Percentiles rank a stretch among this genome's conserved stretches.
phyloP scores from a whole-genome alignment of 2,329 filamentous ascomycete species.

The Claviceps sorghi region DNA sequence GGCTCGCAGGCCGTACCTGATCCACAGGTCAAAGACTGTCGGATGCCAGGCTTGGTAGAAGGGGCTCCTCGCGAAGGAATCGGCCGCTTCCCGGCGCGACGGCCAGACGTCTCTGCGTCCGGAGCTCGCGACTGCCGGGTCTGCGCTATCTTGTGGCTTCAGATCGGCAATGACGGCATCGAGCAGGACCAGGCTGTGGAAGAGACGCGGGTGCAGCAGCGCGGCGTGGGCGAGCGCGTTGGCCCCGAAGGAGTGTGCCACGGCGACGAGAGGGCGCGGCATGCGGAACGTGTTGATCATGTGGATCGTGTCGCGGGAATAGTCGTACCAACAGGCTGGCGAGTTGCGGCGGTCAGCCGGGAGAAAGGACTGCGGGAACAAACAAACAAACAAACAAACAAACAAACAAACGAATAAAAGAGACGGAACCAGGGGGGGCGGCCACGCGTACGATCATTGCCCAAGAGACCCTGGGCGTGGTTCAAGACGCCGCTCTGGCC shows the following conservation, averaged over 20 bases:
- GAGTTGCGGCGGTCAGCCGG: not conserved
- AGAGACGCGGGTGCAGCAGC: slow-evolving; percentile 65
- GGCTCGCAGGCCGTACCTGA: slow-evolving; percentile 60
- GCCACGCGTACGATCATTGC: slow-evolving; percentile 59
- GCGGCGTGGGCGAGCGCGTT: slow-evolving; percentile 57
- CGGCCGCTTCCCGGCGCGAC: slow-evolving; percentile 52
- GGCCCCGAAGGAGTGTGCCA: slow-evolving; percentile 84
- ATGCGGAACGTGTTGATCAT: slow-evolving; percentile 72
- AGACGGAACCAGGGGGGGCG: not conserved
- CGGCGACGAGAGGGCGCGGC: slow-evolving; percentile 65
- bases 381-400: too few species aligned
- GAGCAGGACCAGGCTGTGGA: slow-evolving; percentile 62
- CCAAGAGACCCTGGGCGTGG: slow-evolving; percentile 44
- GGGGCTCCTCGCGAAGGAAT: slow-evolving; percentile 44
- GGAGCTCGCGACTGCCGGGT: slow-evolving; percentile 47
- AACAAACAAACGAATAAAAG: too few species aligned
- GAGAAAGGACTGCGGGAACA: too few species aligned
- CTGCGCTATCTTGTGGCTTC: slow-evolving; percentile 19
- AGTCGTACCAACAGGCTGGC: slow-evolving; percentile 73
- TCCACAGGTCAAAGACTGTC: slow-evolving; percentile 50
- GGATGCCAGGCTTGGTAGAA: slow-evolving; percentile 78
- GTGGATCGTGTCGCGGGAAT: slow-evolving; percentile 69
- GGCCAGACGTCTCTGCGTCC: slow-evolving; percentile 72
- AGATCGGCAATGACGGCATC: slow-evolving; percentile 60
- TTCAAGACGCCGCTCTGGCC: slow-evolving; percentile 68